These are phyloP conservation scores for Carex kokanica DNA, from an alignment of 176 grass and related monocot species.

Conservation along the genomic window DNA sequence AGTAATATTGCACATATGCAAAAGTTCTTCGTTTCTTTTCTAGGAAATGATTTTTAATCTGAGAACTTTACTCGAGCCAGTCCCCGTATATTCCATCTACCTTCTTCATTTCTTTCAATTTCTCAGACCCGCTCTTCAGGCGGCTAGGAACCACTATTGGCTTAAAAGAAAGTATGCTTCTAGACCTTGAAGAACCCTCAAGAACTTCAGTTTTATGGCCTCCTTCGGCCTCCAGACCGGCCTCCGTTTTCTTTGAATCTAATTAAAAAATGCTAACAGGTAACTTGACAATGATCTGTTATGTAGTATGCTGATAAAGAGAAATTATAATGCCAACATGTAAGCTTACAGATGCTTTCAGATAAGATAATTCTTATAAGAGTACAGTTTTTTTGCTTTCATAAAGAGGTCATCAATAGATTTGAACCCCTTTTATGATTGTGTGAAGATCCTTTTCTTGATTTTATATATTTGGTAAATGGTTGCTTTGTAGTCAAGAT, in stretches of 20 bases:
- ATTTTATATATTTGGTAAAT: not conserved
- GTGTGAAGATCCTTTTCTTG: not conserved
- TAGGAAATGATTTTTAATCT: not conserved
- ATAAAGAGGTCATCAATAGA: not conserved
- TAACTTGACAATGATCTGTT: not conserved
- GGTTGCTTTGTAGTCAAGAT: not conserved
- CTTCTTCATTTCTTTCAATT: slow-evolving; percentile 24
- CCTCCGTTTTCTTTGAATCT: slow-evolving; percentile 11
- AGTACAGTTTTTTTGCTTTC: not conserved
- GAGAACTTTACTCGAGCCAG: slow-evolving; percentile 6
- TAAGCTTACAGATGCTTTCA: not conserved
- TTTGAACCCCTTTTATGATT: not conserved
- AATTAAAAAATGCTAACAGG: not conserved
- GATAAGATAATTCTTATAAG: not conserved
- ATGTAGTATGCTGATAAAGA: not conserved
- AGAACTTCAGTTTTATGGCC: not conserved
- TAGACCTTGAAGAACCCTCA: slow-evolving; percentile 18
- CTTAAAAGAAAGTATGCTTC: not conserved
- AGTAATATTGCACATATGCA: slow-evolving; percentile 10
- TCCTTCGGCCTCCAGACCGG: not conserved
- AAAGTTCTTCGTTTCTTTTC: not conserved
- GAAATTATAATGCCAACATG: not conserved
- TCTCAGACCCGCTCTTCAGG: slow-evolving; percentile 4
- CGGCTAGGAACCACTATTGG: not conserved
- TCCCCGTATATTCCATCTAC: slow-evolving; percentile 22